Conservation (phyloP, 306 rosid species). For the Castanea mollissima region DNA sequence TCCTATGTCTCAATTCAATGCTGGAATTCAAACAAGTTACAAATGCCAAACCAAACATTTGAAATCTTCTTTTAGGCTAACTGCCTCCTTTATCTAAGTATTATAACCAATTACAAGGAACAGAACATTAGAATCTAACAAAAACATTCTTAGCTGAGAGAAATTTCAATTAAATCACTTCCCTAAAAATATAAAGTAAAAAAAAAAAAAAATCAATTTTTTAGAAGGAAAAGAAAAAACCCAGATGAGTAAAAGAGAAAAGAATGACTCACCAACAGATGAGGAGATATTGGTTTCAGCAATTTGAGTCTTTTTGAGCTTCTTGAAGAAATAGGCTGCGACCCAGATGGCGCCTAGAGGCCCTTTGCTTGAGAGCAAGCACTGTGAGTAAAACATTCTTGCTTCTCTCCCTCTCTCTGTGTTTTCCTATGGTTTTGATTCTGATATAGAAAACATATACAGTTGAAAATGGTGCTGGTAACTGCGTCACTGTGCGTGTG, state of each 20-base stretch:
- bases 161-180: not conserved
- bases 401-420: not conserved
- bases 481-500: not conserved
- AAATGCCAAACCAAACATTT: no score
- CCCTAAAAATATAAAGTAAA: not conserved
- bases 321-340: conserved; percentile 68
- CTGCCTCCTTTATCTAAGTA: not conserved
- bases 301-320: conserved; percentile 69
- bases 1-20: no score
- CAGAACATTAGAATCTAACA: not conserved
- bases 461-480: not conserved
- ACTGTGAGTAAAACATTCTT: conserved; percentile 48
- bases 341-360: conserved; percentile 59
- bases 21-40: no score
- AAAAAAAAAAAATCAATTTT: not conserved
- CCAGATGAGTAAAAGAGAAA: not conserved
- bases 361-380: conserved; percentile 36
- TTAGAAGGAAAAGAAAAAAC: not conserved
- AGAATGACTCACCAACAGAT: conserved; percentile 55
- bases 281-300: conserved; percentile 54
- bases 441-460: not conserved
- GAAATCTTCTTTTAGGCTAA: not conserved
- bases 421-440: not conserved
- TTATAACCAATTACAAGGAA: not conserved
- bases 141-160: not conserved